Base-by-base conservation (phyloP, 176 grass and related monocot genomes). In the Cymbopogon citratus region DNA sequence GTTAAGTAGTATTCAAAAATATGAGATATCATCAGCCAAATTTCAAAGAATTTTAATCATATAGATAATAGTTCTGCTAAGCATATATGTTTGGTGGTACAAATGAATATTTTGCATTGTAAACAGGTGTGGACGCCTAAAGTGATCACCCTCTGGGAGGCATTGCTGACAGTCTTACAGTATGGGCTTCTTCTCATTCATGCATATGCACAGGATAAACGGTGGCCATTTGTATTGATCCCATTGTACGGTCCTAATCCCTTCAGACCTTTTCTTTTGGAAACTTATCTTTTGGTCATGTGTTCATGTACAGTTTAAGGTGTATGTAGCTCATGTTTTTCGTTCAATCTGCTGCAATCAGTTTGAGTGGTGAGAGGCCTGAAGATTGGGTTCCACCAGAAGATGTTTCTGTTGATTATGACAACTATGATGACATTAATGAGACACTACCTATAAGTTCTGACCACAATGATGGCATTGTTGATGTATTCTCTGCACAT, bases 141-240 rank as follows among this genome's bases (percentile, higher is more conserved):
- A 52, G 77, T 91, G 63, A 85, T 98, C 74, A 98, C 95, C 67
- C 77, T 38, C 6, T 94, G 76, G 86, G 92, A 97, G 78, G 89
- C 94, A n/a, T 69, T 89, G 66, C 56, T 97, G 82, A 97, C 94
- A 71, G 94, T 97, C 31, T 80, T 94, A 64, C 94, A 97, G 82
- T 97, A 91, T 85, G 92, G 88, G 23, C 63, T 94, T 19, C 89
- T 97, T 86, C 84, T 94, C 31, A 24, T 97, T 78, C 94, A 97
- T 77, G 87, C 92, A 56, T 97, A 97, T 71, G 94, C 90, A 13
- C 94, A 97, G 85, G 94, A 97, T 66, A 97, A 92, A 31, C 92
- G 78, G 11, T 97, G 92, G 90, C 90, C 92, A 69, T 97, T 91
- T 87, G 76, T 94, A 13, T 97, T 90, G 0, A 85, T 97, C 31